Conservation (phyloP, 73 alveolate genomes). For the Paramecium caudatum region DNA sequence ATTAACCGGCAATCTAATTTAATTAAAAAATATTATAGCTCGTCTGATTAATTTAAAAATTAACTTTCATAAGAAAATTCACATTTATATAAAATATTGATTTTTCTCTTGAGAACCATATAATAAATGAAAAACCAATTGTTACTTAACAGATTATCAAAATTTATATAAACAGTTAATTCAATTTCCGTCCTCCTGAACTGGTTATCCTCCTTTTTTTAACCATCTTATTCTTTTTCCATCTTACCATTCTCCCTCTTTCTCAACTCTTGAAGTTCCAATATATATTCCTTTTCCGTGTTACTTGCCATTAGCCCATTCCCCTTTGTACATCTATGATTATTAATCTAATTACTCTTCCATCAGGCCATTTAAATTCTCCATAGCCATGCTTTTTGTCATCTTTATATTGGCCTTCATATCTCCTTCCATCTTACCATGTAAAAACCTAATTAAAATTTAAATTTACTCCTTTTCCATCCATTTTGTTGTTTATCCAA, state of each 20-base stretch:
- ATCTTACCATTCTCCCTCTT: conserved; percentile 78
- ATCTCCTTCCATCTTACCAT: conserved; percentile 85
- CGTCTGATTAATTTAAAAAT: background rate
- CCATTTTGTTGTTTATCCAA: conserved; percentile 87
- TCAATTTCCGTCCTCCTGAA: conserved; percentile 24
- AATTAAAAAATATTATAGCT: background rate
- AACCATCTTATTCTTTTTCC: conserved; percentile 78
- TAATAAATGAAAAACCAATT: background rate
- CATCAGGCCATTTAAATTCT: conserved; percentile 90
- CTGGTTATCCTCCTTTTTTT: conserved; percentile 49
- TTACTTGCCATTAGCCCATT: conserved; percentile 74
- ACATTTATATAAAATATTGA: background rate
- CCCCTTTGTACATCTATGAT: conserved; percentile 71
- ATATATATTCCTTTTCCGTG: conserved; percentile 73
- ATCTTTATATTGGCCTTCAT: conserved; percentile 86
- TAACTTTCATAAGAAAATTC: background rate
- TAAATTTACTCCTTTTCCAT: conserved; percentile 81
- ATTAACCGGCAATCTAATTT: background rate
- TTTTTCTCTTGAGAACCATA: background rate
- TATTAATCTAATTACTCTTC: conserved; percentile 68
- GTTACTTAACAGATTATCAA: background rate
- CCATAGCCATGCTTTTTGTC: conserved; percentile 87
- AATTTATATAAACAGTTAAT: background rate
- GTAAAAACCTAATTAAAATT: conserved; percentile 60
- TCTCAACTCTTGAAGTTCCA: conserved; percentile 67